phyloP scores from a whole-genome alignment of 2,329 filamentous ascomycete genomes.

The Diaporthe citriasiana region DNA sequence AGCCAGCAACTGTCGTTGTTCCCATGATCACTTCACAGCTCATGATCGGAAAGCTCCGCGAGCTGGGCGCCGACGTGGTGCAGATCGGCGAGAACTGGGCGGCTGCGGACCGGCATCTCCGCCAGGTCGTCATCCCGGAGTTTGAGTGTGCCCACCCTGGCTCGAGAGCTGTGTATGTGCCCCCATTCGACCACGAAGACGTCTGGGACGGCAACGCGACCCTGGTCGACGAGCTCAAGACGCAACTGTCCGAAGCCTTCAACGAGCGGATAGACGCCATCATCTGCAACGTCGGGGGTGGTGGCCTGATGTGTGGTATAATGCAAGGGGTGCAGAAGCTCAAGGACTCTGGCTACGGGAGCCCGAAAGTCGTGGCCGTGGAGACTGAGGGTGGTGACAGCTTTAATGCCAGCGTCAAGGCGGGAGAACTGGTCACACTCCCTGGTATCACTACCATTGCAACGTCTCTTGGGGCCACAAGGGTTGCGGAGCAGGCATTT shows the following conservation, averaged over 20 bases:
- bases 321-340: constrained; percentile 70
- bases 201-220: constrained; percentile 76
- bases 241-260: constrained; percentile 49
- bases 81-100: constrained; percentile 76
- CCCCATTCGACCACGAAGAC: constrained; percentile 76
- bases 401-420: constrained; percentile 69
- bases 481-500: constrained; percentile 71
- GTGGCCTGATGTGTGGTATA: constrained; percentile 78
- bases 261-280: constrained; percentile 68
- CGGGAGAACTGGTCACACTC: constrained; percentile 70
- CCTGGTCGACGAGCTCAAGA: constrained; percentile 63
- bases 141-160: constrained; percentile 58
- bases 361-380: constrained; percentile 72
- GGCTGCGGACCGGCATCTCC: constrained; percentile 77
- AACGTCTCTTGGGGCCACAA: constrained; percentile 76
- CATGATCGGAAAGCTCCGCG: constrained; percentile 77
- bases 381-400: constrained; percentile 82
- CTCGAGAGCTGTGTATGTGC: constrained; percentile 69
- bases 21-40: constrained; percentile 73
- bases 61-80: constrained; percentile 76
- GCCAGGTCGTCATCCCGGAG: constrained; percentile 54
- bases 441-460: constrained; percentile 79
- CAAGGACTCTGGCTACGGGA: constrained; percentile 43
- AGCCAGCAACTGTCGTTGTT: constrained; percentile 79
- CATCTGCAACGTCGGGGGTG: constrained; percentile 79